phyloP scores from a whole-genome alignment of 257 asterid species.

The Fraxinus anomala region DNA sequence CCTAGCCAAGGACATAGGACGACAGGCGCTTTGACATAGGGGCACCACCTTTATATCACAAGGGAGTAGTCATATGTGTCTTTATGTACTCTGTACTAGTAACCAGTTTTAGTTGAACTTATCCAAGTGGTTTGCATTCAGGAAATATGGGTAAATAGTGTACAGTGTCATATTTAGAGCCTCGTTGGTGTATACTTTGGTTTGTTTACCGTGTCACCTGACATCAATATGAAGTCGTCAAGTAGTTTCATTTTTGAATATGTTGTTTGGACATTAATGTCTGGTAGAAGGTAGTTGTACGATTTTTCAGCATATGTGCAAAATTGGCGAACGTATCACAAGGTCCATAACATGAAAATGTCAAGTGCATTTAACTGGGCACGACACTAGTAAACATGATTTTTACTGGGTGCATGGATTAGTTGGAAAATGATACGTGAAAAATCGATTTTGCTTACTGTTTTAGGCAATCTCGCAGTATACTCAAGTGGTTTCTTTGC shows the following conservation, averaged over 20 bases:
- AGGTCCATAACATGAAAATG: no score
- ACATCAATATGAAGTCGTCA: background rate
- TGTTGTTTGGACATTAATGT: background rate
- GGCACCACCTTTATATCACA: background rate
- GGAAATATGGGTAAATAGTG: background rate
- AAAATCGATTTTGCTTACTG: no score
- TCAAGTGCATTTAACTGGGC: no score
- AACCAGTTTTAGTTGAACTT: background rate
- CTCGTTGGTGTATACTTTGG: background rate
- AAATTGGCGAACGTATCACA: no score
- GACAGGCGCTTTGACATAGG: no score
- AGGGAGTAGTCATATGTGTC: constrained; percentile 11
- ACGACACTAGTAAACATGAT: no score
- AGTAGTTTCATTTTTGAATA: background rate
- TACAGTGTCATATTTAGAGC: no score
- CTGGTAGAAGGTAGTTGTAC: background rate
- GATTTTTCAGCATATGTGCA: background rate
- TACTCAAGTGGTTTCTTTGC: no score
- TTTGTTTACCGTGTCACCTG: background rate
- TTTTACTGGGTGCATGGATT: no score
- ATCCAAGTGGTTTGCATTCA: background rate
- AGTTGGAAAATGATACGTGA: no score
- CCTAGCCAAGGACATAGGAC: no score
- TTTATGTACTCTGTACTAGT: background rate
- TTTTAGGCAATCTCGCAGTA: no score